Base-by-base conservation (phyloP, 495 filamentous ascomycete species). In the Penicillium desertorum region DNA sequence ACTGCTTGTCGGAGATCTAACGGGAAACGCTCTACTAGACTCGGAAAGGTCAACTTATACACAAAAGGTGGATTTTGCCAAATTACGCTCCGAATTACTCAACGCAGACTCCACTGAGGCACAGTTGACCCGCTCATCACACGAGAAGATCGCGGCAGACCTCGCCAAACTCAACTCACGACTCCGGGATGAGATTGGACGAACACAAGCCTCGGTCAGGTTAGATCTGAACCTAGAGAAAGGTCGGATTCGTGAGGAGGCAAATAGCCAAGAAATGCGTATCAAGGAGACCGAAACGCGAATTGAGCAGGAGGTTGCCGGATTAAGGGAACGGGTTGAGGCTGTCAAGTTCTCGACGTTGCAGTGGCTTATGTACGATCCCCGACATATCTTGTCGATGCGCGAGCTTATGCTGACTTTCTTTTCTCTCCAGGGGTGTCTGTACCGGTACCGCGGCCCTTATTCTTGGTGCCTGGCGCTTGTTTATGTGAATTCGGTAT, bases 11-110 rank as follows among this genome's bases (percentile, higher is more conserved):
- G n/a, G 32, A 20, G 39, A 20, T 25, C 27, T 58, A 54, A 52
- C 32, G 16, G 22, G n/a, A 39, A 30, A 42, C 48, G 10, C 4
- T 19, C n/a, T 46, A 1, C 23, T 59, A 83, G 80, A 83, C 54
- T 78, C 80, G 44, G 80, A 82, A 61, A 62, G 79, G 62, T 87
- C 90, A 6, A 95, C 91, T 3, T 99, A 99, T 75, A 96, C 92
- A 0, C 95, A 98, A 68, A 98, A 98, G 73, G 95, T 99, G 54
- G 94, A 99, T 76, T 98, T 99, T 65, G 91, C 94, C n/a, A 96
- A 98, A 78, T 85, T 98, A 19, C 91, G 94, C 68, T 93, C 90
- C 25, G 94, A 99, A 72, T 84, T 99, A 2, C 83, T 96, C 0
- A 89, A 89, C 10, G 84, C 91, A 5, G 95, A 99, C 74, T 91